These are phyloP conservation scores for Auricularia cornea DNA, from an alignment of 768 basidiomycete genomes.

Conservation along the genomic window DNA sequence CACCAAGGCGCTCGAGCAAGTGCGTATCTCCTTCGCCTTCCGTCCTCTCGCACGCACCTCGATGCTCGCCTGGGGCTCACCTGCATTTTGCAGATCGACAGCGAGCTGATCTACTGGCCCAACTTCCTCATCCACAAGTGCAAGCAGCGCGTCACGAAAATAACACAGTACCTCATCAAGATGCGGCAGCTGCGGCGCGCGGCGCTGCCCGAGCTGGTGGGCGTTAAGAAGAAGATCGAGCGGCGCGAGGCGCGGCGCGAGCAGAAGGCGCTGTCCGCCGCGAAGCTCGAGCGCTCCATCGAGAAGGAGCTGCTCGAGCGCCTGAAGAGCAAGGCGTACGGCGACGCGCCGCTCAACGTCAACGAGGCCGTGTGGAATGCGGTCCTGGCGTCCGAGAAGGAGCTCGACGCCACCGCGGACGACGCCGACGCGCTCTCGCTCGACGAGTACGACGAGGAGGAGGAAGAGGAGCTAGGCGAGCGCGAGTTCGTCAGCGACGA, in stretches of 20 bases:
- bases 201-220: constrained; percentile 87
- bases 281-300: constrained; percentile 89
- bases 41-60: background rate
- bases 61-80: background rate
- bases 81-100: constrained; percentile 68
- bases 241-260: constrained; percentile 87
- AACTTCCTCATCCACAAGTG: constrained; percentile 97
- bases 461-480: constrained; percentile 46
- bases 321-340: constrained; percentile 93
- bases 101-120: constrained; percentile 95
- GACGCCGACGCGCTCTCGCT: constrained; percentile 50
- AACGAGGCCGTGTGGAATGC: constrained; percentile 96
- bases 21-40: constrained; percentile 25
- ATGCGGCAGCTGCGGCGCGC: constrained; percentile 87
- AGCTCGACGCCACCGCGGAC: constrained; percentile 42
- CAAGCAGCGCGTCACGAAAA: constrained; percentile 98
- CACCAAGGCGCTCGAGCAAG: constrained; percentile 91
- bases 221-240: constrained; percentile 96
- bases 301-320: constrained; percentile 95
- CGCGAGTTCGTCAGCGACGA: constrained; percentile 70
- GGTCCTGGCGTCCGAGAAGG: constrained; percentile 72
- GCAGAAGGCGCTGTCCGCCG: constrained; percentile 92
- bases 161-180: constrained; percentile 98
- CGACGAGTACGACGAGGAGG: constrained; percentile 47
- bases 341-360: constrained; percentile 94